Evolutionary conservation across 495 filamentous ascomycete genomes (phyloP).

Genomic region (Talaromyces ruber): DNA sequence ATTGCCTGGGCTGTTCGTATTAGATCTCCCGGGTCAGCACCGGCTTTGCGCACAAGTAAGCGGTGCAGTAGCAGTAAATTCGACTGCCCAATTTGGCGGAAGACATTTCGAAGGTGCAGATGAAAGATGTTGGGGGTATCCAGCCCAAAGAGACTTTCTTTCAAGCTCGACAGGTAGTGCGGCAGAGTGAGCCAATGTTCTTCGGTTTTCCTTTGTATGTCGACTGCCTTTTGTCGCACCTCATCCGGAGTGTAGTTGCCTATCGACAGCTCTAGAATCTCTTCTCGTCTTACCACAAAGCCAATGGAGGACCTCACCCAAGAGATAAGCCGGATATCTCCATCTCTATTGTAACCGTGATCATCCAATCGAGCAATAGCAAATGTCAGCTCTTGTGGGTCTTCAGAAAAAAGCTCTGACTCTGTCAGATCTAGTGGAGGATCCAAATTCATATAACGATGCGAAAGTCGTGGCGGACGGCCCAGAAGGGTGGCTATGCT

Average conservation of each 20-base stretch:
- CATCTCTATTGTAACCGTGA: neutral
- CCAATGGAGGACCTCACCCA: neutral
- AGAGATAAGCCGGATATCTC: neutral
- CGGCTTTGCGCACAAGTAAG: neutral
- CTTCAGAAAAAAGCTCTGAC: neutral
- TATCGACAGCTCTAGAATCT: neutral
- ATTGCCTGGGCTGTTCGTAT: neutral
- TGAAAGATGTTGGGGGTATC: neutral
- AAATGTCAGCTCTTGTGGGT: neutral
- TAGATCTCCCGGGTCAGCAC: neutral
- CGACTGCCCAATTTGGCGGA: neutral
- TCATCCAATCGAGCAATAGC: neutral
- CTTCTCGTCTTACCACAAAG: neutral
- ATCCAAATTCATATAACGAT: neutral
- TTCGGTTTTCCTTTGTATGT: neutral
- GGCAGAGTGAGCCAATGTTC: neutral
- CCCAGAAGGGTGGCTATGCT: neutral
- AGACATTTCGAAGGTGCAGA: neutral
- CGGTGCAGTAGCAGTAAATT: neutral
- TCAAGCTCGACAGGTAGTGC: neutral
- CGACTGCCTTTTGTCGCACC: neutral
- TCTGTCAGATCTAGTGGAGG: neutral
- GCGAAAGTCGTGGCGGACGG: neutral
- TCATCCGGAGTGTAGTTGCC: neutral
- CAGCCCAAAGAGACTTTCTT: neutral